Base-by-base conservation (phyloP, 768 basidiomycete genomes). In the Podaxis mareebaensis region DNA sequence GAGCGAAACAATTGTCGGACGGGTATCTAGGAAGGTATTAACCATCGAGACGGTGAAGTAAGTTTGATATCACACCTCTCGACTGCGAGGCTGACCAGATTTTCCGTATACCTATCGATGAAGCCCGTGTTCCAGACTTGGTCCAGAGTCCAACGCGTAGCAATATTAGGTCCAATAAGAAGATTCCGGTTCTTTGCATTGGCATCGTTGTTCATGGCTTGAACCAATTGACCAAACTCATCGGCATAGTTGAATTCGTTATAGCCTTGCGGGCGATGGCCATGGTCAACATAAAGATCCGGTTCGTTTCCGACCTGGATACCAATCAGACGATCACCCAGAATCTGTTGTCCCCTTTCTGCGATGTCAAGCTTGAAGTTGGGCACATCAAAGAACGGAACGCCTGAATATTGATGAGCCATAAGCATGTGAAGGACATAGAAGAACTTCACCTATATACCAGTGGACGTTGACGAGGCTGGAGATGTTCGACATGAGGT, bases 251-350 rank as follows among this genome's bases (percentile, higher is more conserved):
- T 78, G 0, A 46, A 42, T 58, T 78, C 76, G 7, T 72, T 49
- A 68, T 87, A 88, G 1, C 65, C 55, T 40, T 56, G 22, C 1
- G 74, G 72, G 22, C 81, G 78, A 69, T 81, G 79, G 0, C 70
- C 72, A 65, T 81, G 81, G 26, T 66, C 60, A 0, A 67, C 80
- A 63, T 84, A 87, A 48, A 84, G 73, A 71, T 85, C 84, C 10
- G 77, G 84, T 73, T 92, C 90, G 72, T 93, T 92, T 1, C 87
- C 91, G 4, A 85, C 82, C 72, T 92, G 89, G 22, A 91, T 75
- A 0, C 89, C 92, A 40, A 90, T 72, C 13, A 94, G 78, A 65
- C 81, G 76, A 63, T 85, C 76, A 0, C 92, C 93, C 0, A 94
- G 77, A 64, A 92, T 87, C n/a, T 72, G 63, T 67, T 92, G 82